Conservation (phyloP, 2,329 filamentous ascomycete genomes). For the Exophiala xenobiotica region DNA sequence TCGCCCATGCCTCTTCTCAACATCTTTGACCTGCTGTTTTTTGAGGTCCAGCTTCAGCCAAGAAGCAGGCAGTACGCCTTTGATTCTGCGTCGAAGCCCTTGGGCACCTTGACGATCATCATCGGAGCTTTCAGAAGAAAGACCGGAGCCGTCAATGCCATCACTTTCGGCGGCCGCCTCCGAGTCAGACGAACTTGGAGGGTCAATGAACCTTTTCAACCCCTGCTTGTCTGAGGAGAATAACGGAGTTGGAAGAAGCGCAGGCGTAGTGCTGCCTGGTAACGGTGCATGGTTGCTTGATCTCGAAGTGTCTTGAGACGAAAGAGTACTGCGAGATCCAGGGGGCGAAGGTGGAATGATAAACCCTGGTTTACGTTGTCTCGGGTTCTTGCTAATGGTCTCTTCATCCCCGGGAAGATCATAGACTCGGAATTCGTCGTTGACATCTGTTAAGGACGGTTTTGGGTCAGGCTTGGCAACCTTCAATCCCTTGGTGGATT, state of each 20-base stretch:
- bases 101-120: slow-evolving; percentile 34
- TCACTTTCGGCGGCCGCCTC: slow-evolving; percentile 23
- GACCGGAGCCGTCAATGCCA: slow-evolving; percentile 2
- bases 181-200: slow-evolving; percentile 25
- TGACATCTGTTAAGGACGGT: not conserved
- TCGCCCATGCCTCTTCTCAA: slow-evolving; percentile 3
- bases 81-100: slow-evolving; percentile 42
- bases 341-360: slow-evolving; percentile 42
- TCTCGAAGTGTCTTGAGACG: slow-evolving; percentile 18
- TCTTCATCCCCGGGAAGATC: slow-evolving; percentile 19
- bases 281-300: not conserved
- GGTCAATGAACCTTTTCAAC: slow-evolving; percentile 28
- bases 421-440: slow-evolving; percentile 16
- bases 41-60: slow-evolving; percentile 33
- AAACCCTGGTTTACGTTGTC: not conserved
- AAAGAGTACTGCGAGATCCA: slow-evolving; percentile 37
- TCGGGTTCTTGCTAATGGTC: not conserved
- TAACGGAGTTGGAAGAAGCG: slow-evolving; percentile 24
- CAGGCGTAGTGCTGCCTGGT: slow-evolving; percentile 8
- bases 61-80: slow-evolving; percentile 51
- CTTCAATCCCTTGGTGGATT: not conserved
- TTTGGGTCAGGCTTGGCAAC: not conserved
- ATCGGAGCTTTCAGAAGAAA: slow-evolving; percentile 21
- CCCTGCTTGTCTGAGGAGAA: slow-evolving; percentile 22
- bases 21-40: slow-evolving; percentile 13